phyloP scores from a whole-genome alignment of 2,329 filamentous ascomycete genomes.

The Colletotrichum cuscutae region DNA sequence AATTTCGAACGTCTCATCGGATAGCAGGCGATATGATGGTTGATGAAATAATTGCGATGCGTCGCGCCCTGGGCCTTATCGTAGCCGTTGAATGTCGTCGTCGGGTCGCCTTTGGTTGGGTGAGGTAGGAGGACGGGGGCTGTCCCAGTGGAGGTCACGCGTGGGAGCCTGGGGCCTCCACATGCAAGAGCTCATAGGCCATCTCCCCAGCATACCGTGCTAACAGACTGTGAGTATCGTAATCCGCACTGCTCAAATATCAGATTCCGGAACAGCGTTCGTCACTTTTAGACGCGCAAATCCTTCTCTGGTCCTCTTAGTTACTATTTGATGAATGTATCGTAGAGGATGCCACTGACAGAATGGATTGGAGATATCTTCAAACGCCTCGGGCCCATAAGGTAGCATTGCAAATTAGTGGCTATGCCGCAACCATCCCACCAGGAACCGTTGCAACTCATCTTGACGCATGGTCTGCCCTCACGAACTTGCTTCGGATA shows the following conservation, averaged over 20 bases:
- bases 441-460: background rate
- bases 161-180: conserved; percentile 8
- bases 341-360: background rate
- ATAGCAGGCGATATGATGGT: background rate
- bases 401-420: background rate
- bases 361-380: background rate
- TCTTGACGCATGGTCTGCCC: background rate
- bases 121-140: conserved; percentile 2
- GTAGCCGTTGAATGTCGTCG: conserved; percentile 13
- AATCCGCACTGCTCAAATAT: conserved; percentile 3
- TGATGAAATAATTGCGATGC: background rate
- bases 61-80: background rate
- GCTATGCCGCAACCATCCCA: background rate
- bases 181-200: conserved; percentile 5
- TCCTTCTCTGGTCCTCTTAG: background rate
- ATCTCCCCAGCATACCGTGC: background rate
- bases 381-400: background rate
- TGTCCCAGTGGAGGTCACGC: conserved; percentile 12
- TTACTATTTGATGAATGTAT: background rate
- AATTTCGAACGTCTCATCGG: background rate
- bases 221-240: fast-evolving
- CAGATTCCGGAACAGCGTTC: background rate
- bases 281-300: background rate
- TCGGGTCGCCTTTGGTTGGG: background rate
- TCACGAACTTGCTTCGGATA: background rate